Evolutionary conservation across 176 grass and related monocot genomes (phyloP), one percentile per base, ranked within the genome.

Genomic region (Triticum monococcum): DNA sequence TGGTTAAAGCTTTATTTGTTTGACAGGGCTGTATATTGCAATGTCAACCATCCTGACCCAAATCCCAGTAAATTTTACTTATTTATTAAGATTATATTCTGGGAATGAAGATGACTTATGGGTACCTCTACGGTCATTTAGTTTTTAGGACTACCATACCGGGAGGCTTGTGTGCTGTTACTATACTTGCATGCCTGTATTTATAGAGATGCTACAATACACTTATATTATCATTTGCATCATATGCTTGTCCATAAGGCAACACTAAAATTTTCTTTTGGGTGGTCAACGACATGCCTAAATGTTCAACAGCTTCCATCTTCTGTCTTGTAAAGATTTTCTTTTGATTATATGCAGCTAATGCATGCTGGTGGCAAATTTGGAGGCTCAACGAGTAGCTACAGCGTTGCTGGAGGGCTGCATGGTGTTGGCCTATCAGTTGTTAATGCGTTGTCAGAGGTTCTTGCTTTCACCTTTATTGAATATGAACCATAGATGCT

Each of bases 381-480:
- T 91, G 97, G 97, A 86, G 97, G 97, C 72, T 89, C 88, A 87
- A 98, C 92, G 67, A 96, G 93, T 87, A 89, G 97, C 38, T 98
- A 99, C 65, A 96, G 76, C 91, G 94, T 99, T 79, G 94, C 97
- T 64, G 97, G 97, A 74, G 97, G 97, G 66, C 65, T 98, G 64
- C 94, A 98, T 85, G 97, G 97, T 86, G 97, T 98, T 85, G 97
- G 97, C 9, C 82, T 99, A 43, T 96, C 94, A 82, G 97, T 99
- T 84, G 97, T 99, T 79, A 99, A 99, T 91, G 97, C 97, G 87
- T 94, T 99, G 68, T 99, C 97, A 77, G 94, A 99, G 97, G 97
- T 95, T 87, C 78, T 72, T 83, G 64, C 84, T 88, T 89, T 85
- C 33, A 74, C 71, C 75, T 60, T 66, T 79, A 72, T 26, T 80